Evolutionary conservation across 768 basidiomycete genomes (phyloP), one percentile per base, ranked within the genome.

Genomic region (Mycena capillaripes): DNA sequence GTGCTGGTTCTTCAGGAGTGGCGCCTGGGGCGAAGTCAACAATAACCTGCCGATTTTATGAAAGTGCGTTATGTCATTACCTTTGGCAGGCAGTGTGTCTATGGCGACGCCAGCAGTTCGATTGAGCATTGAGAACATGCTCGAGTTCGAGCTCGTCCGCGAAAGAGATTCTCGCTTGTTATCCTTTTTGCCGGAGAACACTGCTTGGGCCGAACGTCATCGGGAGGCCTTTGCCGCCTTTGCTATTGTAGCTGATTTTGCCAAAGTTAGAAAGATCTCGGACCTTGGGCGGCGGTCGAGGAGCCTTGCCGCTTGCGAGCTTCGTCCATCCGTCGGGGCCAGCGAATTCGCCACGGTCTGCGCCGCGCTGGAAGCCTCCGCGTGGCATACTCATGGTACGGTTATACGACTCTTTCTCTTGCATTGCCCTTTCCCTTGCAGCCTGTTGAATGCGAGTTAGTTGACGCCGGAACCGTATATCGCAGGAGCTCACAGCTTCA

Each of bases 261-360:
- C 96, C 95, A 75, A 97, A 97, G 71, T 93, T 89, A 48, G 93
- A 92, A 63, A 97, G 85, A 81, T 97, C 95, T 25, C 95, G 95
- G 58, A 91, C 95, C 83, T 96, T 93, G 67, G 93, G 82, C 46
- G 90, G 90, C 30, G 90, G 89, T 27, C 91, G 89, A 64, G 88
- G 76, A 40, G 87, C 61, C 42, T 83, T 82, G 32, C n/a, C n/a
- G n/a, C 83, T 86, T 61, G 92, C 90, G 23, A 92, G 91, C 38
- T 71, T 75, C n/a, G 93, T 90, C 97, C 97, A 98, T n/a, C 95
- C 95, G 70, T 98, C 97, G 65, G 87, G 84, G 66, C 90, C 90
- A 19, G 87, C 83, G 56, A 84, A 85, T 14, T 89, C 87, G 52
- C 85, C 87, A 69, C 93, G 88, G 10, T 94, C 90, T 21, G 89